Percentiles rank a stretch among this genome's conserved stretches.
Conservation (phyloP, 2,329 filamentous ascomycete genomes). For the Simplicillium aogashimaense region DNA sequence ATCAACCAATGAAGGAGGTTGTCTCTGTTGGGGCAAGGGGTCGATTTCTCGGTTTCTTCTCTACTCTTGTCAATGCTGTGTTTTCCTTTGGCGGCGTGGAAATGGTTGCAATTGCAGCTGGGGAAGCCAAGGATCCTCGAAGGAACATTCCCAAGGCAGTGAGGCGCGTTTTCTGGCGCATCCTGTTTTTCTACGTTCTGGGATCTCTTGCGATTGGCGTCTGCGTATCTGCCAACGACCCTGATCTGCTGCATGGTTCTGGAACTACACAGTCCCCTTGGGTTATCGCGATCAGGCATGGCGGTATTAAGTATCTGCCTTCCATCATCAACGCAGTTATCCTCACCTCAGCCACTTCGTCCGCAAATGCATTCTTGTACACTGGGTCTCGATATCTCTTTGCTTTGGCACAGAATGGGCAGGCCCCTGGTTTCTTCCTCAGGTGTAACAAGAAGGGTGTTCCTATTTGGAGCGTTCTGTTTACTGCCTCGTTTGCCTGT, state of each 20-base stretch:
- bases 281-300: constrained; percentile 36
- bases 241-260: constrained; percentile 11
- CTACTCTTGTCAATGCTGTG: constrained; percentile 5
- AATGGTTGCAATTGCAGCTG: constrained; percentile 17
- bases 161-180: constrained; percentile 4
- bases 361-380: constrained; percentile 51
- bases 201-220: constrained; percentile 9
- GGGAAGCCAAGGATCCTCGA: constrained; percentile 21
- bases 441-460: constrained; percentile 25
- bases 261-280: constrained; percentile 36
- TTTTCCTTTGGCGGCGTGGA: constrained; percentile 16
- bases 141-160: constrained; percentile 16
- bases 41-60: constrained; percentile 45
- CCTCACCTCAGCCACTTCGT: constrained; percentile 53
- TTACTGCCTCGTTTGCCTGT: not conserved
- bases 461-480: constrained; percentile 9
- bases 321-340: constrained; percentile 42
- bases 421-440: constrained; percentile 33
- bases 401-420: constrained; percentile 42
- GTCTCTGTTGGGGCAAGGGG: constrained; percentile 32
- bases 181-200: constrained; percentile 10
- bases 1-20: constrained; percentile 17
- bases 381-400: constrained; percentile 44
- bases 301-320: constrained; percentile 36
- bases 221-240: constrained; percentile 9